These are phyloP conservation scores for Ceratocystis smalleyi DNA, from an alignment of 2,329 filamentous ascomycete genomes.

Conservation along the genomic window DNA sequence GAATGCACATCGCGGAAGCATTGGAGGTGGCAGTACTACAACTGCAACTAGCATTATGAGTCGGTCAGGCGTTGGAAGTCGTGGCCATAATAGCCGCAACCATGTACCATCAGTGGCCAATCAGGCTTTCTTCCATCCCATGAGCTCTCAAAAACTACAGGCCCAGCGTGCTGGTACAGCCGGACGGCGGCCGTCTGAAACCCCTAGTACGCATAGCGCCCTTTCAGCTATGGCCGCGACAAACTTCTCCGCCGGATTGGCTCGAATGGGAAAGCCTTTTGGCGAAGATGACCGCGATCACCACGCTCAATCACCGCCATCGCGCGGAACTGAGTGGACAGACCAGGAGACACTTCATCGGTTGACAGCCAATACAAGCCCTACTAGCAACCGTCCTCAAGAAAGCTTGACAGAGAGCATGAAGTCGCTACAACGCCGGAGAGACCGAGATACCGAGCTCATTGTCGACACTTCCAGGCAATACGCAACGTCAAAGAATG, in stretches of 20 bases:
- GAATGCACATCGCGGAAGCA: constrained; percentile 11
- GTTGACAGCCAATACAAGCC: constrained; percentile 58
- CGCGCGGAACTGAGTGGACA: constrained; percentile 66
- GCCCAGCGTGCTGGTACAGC: constrained; percentile 49
- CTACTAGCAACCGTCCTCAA: constrained; percentile 42
- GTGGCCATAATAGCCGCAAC: constrained; percentile 42
- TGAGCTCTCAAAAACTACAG: constrained; percentile 91
- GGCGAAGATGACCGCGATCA: constrained; percentile 35
- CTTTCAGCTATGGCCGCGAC: constrained; percentile 3
- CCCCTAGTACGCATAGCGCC: constrained; percentile 13
- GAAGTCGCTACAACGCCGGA: constrained; percentile 46
- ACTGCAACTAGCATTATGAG: constrained; percentile 7
- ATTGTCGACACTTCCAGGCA: constrained; percentile 45
- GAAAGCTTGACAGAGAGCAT: constrained; percentile 63
- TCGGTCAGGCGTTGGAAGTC: constrained; percentile 10
- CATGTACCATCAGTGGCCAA: constrained; percentile 83
- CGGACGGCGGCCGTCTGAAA: constrained; percentile 8
- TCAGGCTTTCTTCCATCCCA: constrained; percentile 84
- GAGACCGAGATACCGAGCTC: constrained; percentile 28
- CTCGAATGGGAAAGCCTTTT: constrained; percentile 6
- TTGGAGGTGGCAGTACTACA: constrained; percentile 11
- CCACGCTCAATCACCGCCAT: constrained; percentile 41
- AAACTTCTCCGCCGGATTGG: constrained; percentile 13
- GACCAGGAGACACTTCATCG: constrained; percentile 57
- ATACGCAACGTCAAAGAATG: constrained; percentile 29